phyloP scores from a whole-genome alignment of 2,329 filamentous ascomycete genomes.

The Aspergillus brunneoviolaceus region DNA sequence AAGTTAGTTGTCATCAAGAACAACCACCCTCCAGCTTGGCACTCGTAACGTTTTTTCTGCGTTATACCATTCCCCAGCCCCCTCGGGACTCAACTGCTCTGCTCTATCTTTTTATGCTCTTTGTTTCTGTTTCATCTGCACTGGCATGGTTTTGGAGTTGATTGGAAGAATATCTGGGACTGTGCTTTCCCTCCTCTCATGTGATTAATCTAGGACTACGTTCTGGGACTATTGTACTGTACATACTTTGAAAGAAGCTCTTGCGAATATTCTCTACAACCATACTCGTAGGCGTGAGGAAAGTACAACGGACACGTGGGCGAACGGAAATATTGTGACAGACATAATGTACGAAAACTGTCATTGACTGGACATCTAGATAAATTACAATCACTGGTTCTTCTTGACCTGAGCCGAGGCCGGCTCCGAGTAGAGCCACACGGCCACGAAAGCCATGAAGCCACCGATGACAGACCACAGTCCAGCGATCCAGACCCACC shows the following conservation, averaged over 20 bases:
- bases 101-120: background rate
- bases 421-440: conserved; percentile 82
- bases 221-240: background rate
- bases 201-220: background rate
- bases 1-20: background rate
- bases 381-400: conserved; percentile 39
- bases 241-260: background rate
- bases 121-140: background rate
- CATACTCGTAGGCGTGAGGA: background rate
- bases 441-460: conserved; percentile 77
- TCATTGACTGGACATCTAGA: conserved; percentile 17
- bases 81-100: background rate
- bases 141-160: conserved; percentile 7
- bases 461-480: conserved; percentile 80
- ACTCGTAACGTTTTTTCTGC: background rate
- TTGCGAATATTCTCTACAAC: background rate
- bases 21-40: background rate
- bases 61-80: background rate
- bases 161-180: background rate
- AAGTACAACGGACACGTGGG: background rate
- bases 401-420: conserved; percentile 46
- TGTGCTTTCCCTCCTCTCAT: background rate
- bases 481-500: conserved; percentile 92
- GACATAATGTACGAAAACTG: background rate
- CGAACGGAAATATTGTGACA: background rate